Conservation (phyloP, 2,329 filamentous ascomycete species). For the Fusarium bactridioides region DNA sequence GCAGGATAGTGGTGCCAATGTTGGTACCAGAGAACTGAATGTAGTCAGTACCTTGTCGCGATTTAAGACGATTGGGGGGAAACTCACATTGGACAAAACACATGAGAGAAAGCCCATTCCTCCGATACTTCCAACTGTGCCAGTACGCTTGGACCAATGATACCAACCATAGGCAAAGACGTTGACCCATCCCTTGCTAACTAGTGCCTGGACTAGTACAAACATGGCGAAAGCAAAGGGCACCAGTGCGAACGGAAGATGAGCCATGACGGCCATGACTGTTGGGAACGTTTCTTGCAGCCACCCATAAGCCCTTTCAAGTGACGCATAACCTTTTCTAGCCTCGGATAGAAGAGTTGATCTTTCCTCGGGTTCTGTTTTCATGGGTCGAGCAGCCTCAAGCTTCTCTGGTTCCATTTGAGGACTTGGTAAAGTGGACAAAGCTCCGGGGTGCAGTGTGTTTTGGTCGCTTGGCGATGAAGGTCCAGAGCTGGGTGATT, state of each 20-base stretch:
- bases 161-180: slow-evolving; percentile 79
- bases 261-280: slow-evolving; percentile 67
- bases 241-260: slow-evolving; percentile 72
- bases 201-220: slow-evolving; percentile 74
- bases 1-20: slow-evolving; percentile 77
- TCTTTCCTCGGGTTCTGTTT: slow-evolving; percentile 12
- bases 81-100: slow-evolving; percentile 74
- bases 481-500: neutral
- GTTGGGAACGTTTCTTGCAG: slow-evolving; percentile 76
- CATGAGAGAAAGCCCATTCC: slow-evolving; percentile 79
- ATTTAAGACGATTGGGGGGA: neutral
- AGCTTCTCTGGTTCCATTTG: neutral
- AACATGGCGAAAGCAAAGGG: slow-evolving; percentile 81
- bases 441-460: neutral
- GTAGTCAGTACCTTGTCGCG: neutral
- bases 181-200: slow-evolving; percentile 77
- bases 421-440: neutral
- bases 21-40: slow-evolving; percentile 77
- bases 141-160: slow-evolving; percentile 74
- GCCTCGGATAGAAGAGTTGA: slow-evolving; percentile 62
- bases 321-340: slow-evolving; percentile 44
- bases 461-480: neutral
- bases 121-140: slow-evolving; percentile 71
- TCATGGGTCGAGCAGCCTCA: neutral
- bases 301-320: slow-evolving; percentile 60